These are phyloP conservation scores for Neoboletus brunneissimus DNA, from an alignment of 768 basidiomycete genomes.

Conservation along the genomic window DNA sequence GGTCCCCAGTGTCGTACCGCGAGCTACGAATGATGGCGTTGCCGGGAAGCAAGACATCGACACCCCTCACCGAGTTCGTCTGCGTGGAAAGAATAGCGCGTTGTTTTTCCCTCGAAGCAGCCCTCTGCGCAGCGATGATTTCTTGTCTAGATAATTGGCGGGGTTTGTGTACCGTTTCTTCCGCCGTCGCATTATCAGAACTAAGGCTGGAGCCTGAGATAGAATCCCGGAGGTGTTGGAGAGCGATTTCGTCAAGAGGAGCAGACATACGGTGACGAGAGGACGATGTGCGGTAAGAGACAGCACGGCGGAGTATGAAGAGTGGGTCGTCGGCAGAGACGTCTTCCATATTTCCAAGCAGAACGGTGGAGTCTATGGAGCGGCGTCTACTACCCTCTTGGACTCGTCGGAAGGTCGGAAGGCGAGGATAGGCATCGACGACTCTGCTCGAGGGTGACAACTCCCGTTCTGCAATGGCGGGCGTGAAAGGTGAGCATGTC, in stretches of 20 bases:
- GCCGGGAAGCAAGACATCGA: conserved; percentile 85
- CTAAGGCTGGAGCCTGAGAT: conserved; percentile 53
- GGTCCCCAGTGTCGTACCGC: conserved; percentile 64
- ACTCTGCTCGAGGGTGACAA: conserved; percentile 79
- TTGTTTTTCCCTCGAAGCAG: conserved; percentile 80
- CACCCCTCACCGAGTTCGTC: conserved; percentile 78
- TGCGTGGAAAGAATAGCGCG: conserved; percentile 83
- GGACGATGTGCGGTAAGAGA: conserved; percentile 66
- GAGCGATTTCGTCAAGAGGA: conserved; percentile 80
- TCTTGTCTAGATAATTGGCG: conserved; percentile 68
- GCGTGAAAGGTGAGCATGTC: conserved; percentile 7
- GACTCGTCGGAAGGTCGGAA: conserved; percentile 66
- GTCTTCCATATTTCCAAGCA: conserved; percentile 72
- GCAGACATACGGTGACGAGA: conserved; percentile 70
- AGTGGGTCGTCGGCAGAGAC: conserved; percentile 79
- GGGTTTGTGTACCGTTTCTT: conserved; percentile 35
- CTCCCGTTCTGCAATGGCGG: conserved; percentile 58
- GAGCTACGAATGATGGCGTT: conserved; percentile 85
- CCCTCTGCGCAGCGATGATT: conserved; percentile 91
- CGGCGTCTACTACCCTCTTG: conserved; percentile 69
- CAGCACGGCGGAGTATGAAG: conserved; percentile 85
- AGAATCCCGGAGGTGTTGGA: conserved; percentile 69
- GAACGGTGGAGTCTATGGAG: conserved; percentile 75
- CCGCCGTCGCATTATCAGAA: conserved; percentile 40
- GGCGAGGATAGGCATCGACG: conserved; percentile 76